Percentiles rank a stretch among this genome's conserved stretches.
Conservation (phyloP, 805 yeast species). For the Hanseniaspora guilliermondii region DNA sequence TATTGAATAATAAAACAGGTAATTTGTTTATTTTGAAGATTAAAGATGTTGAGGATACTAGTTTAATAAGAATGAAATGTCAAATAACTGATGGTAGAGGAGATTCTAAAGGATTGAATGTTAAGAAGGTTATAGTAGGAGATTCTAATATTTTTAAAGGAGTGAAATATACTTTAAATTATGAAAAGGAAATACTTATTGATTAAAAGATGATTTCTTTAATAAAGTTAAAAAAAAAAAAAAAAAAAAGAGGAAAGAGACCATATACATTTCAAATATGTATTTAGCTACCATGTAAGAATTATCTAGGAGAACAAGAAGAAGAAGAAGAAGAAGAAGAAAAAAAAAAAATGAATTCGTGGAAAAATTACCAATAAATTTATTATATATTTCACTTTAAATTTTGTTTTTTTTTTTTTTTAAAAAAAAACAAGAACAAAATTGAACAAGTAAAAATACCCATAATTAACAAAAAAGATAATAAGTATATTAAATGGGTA, state of each 20-base stretch:
- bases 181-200: constrained; percentile 1
- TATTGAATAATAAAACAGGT: neutral
- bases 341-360: neutral
- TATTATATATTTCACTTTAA: no score
- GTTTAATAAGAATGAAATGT: constrained; percentile 1
- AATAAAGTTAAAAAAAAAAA: no score
- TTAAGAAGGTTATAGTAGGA: neutral
- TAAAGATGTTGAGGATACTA: neutral
- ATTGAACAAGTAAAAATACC: no score
- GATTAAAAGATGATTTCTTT: neutral
- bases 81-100: constrained; percentile 8
- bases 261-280: no score
- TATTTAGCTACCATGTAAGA: no score
- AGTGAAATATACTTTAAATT: constrained; percentile 5
- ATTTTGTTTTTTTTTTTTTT: no score
- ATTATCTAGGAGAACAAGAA: no score
- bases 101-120: constrained; percentile 1
- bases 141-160: constrained; percentile 7
- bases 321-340: neutral
- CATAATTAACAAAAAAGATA: neutral
- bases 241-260: no score
- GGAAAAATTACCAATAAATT: neutral
- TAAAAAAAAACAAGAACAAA: no score
- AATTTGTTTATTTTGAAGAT: constrained; percentile 5
- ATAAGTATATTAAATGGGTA: neutral